Evolutionary conservation across 2,329 filamentous ascomycete species (phyloP).

Genomic region (Capronia americana): DNA sequence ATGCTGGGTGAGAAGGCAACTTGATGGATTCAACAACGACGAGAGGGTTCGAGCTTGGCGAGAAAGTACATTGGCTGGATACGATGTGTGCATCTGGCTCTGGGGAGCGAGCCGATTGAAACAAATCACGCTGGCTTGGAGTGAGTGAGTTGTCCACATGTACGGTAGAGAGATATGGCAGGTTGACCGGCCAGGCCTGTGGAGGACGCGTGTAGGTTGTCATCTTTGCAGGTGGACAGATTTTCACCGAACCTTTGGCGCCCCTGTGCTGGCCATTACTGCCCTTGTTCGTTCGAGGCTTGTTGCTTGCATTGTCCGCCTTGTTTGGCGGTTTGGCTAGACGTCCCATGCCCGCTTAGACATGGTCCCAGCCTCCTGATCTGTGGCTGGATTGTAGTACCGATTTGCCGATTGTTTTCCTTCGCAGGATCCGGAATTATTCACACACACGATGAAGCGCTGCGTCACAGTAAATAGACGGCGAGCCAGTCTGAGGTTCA

Average conservation of each 20-base stretch:
- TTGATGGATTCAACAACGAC: constrained; percentile 50
- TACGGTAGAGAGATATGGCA: constrained; percentile 9
- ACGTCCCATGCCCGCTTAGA: constrained; percentile 4
- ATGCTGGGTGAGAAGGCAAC: constrained; percentile 54
- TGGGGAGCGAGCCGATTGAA: not conserved
- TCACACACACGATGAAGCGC: too few species aligned
- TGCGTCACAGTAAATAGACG: not conserved
- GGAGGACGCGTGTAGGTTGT: constrained; percentile 7
- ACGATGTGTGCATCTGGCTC: not conserved
- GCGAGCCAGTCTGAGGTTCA: not conserved
- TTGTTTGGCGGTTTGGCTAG: not conserved
- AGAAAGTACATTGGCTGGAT: constrained; percentile 3
- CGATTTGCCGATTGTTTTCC: not conserved
- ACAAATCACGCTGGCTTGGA: not conserved
- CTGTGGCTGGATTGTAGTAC: not conserved
- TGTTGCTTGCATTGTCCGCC: not conserved
- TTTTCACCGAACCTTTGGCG: not conserved
- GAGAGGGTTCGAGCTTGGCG: not conserved
- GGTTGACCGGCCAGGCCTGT: not conserved
- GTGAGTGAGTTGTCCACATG: constrained; percentile 7
- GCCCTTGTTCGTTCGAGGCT: not conserved
- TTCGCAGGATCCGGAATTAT: not conserved
- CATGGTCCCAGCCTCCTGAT: not conserved
- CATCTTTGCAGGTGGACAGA: constrained; percentile 8
- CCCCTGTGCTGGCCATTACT: not conserved